Evolutionary conservation across 2,329 filamentous ascomycete species (phyloP).

Genomic region (Aureobasidium mangrovei): DNA sequence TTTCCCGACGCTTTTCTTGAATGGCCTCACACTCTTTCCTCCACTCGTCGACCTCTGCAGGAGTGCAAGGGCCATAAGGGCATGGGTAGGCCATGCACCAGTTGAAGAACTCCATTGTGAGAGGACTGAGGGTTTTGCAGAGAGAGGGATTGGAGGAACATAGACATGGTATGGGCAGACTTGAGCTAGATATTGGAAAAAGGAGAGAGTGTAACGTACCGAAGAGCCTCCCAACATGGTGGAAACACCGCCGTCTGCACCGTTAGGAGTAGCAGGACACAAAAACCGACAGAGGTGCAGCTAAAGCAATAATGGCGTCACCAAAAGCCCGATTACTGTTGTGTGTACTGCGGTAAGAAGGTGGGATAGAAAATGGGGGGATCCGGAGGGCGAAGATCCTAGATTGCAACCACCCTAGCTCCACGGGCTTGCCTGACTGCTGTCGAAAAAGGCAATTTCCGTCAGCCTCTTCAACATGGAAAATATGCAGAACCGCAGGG

Average conservation of each 20-base stretch:
- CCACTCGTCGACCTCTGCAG: conserved; percentile 7
- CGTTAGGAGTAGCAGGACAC: neutral
- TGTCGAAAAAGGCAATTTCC: neutral
- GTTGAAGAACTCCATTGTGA: conserved; percentile 11
- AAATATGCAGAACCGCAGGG: neutral
- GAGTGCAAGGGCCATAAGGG: conserved; percentile 13
- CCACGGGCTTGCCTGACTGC: neutral
- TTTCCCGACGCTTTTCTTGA: neutral
- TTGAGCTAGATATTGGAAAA: neutral
- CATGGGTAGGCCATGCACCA: conserved; percentile 16
- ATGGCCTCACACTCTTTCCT: conserved; percentile 1
- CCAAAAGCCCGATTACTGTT: neutral
- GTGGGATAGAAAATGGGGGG: neutral
- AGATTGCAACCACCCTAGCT: no score
- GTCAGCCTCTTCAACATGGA: neutral
- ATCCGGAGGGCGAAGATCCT: conserved; percentile 3
- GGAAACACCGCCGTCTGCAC: neutral
- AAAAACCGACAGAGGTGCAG: conserved; percentile 2
- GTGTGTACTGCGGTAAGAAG: neutral
- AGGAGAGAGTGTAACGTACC: conserved; percentile 6
- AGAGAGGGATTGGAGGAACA: neutral
- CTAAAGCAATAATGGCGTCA: conserved; percentile 9
- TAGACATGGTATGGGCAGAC: neutral
- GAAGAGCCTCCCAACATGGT: conserved; percentile 15
- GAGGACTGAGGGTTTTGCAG: neutral